Percentiles rank a stretch among this genome's conserved stretches.
These are phyloP conservation scores for Suhomyces taliae DNA, from an alignment of 1,139 yeast species.

Conservation along the genomic window DNA sequence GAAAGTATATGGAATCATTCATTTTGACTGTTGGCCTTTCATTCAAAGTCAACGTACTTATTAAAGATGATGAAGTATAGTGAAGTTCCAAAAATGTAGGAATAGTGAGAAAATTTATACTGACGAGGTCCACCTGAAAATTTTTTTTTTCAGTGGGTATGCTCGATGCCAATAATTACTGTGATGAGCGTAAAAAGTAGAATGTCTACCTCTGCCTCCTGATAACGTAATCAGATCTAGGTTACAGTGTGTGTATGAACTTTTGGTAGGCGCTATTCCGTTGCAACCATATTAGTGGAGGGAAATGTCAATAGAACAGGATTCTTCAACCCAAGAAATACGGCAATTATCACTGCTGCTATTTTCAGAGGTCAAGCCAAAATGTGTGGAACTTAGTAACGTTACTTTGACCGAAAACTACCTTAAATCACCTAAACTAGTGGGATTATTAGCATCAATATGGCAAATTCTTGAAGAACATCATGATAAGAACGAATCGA, in stretches of 20 bases:
- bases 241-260: neutral
- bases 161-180: neutral
- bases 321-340: conserved; percentile 1
- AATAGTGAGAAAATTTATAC: no score
- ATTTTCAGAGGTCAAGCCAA: conserved; percentile 33
- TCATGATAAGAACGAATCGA: conserved; percentile 7
- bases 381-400: conserved; percentile 34
- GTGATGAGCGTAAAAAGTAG: neutral
- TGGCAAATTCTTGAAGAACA: conserved; percentile 2
- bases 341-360: conserved; percentile 27
- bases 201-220: neutral
- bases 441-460: conserved; percentile 9
- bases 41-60: conserved; percentile 4
- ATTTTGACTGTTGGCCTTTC: conserved; percentile 8
- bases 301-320: neutral
- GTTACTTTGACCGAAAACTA: conserved; percentile 14
- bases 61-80: no score
- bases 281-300: conserved; percentile 5
- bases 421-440: conserved; percentile 12
- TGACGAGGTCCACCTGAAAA: no score
- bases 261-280: neutral
- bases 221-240: neutral
- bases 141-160: no score
- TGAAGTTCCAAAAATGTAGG: no score
- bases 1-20: conserved; percentile 4